Base-by-base conservation (phyloP, 345 rosid genomes). In the Excoecaria cochinchinensis region DNA sequence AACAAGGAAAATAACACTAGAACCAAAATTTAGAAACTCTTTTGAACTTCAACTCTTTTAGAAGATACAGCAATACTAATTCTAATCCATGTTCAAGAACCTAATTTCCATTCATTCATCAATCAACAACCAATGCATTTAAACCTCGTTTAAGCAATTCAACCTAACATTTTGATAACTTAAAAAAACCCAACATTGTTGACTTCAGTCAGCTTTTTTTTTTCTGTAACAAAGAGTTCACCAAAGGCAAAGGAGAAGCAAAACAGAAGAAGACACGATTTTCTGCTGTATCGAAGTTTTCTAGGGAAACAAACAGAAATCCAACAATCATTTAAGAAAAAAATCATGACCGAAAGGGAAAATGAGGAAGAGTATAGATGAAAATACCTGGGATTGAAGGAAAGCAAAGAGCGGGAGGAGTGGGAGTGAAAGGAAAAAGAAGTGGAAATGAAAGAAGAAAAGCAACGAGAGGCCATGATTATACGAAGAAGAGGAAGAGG, bases 391-490 rank as follows among this genome's bases (percentile, higher is more conserved):
- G 82, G 84, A 16, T 55, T 82, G 80, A 78, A 81, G 72, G 55
- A 59, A 78, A 80, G 64, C 46, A 87, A 53, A 68, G 88, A 73
- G 47, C 74, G 74, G 39, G 85, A 59, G 68, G 77, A 48, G 52
- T 76, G 76, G 66, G 6, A 65, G 77, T 55, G 75, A 42, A 67
- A 4, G 21, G 61, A 48, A 51, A 73, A 24, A 72, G 31, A 31
- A 31, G 31, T 31, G 31, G 31, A 31, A 31, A 31, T 31, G 31
- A 31, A 31, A 31, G 73, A 31, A 50, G 73, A 57, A 46, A 67
- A 69, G 75, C 77, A 82, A 57, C 85, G 85, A 75, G 84, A 84
- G 74, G 92, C 82, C 90, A 87, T 86, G 84, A 83, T 74, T 65
- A 9, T 10, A 5, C 57, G 69, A 53, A 85, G 89, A 17, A 82